Base-by-base conservation (phyloP, 257 asterid species). In the Plantago ovata region DNA sequence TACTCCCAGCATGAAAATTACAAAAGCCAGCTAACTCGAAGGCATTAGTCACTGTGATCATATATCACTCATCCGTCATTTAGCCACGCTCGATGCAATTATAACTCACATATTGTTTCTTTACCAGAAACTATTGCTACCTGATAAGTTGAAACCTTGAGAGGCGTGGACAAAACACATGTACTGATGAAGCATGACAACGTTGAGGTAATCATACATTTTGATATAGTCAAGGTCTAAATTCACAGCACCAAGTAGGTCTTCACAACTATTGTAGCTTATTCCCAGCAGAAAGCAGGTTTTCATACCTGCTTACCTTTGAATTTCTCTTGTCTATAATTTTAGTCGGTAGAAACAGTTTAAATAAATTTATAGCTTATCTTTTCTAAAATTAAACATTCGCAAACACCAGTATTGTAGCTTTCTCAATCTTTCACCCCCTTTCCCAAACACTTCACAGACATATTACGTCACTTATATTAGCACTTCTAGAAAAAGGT, bases 191-290 rank as follows among this genome's bases (percentile, higher is more conserved):
- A 62, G 61, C 72, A 68, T 15, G 65, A 79, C 23, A 57, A 38
- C 58, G 63, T 16, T 53, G 56, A 61, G 79, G 85, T 81, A 66
- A 75, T 46, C 46, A 59, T 51, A 24, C 60, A 14, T 40, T 63
- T n/a, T n/a, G n/a, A n/a, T n/a, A n/a, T 53, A 13, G 6, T 33
- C 39, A n/a, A 13, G 39, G 6, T 38, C 43, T 13, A 42, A 55
- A 10, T 23, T 53, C 49, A 45, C 23, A 13, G 18, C 38, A 20
- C 13, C 13, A 21, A 36, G 6, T 14, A n/a, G 16, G 9, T 7
- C 2, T 36, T 38, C 12, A 13, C 42, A 62, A 59, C 18, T 13
- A 28, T 8, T 11, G 6, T 23, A 16, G 48, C 19, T 24, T 56
- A 18, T 36, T 6, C 36, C 36, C 0, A 28, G 36, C 36, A 28